Evolutionary conservation across 306 rosid genomes (phyloP), one percentile per base, ranked within the genome.

Genomic region (Vicia sativa): DNA sequence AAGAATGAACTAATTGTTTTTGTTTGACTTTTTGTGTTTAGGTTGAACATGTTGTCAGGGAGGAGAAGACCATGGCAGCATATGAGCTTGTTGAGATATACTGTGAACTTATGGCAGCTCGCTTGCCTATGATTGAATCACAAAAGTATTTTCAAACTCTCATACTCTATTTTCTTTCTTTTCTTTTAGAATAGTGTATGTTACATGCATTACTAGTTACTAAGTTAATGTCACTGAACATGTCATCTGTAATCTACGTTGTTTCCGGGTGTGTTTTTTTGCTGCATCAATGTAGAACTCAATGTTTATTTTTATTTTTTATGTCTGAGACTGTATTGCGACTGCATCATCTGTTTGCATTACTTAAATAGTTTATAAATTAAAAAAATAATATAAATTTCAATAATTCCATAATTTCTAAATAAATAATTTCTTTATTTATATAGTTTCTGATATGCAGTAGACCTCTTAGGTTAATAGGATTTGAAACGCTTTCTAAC

Each of bases 41-140:
- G 97, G 96, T 93, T 79, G 99, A 93, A 79, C 99, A 93, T 84
- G 90, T 93, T 59, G 74, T 84, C 62, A 85, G 97, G 76, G 99
- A 93, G 78, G 99, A 93, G 87, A 93, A 90, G 87, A 80, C 85
- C 9, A 73, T 75, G 80, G 87, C 90, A n/a, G 97, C 97, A 2
- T 93, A 86, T 50, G 92, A 93, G 58, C 96, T 93, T 73, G 50
- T 93, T 31, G 92, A 90, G 76, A 82, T 90, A 85, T 93, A 88
- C 75, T 93, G 99, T 44, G 99, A 93, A 78, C 92, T 90, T 41
- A 85, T 88, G n/a, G 86, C 78, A 0, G 92, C 95, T 14, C 95
- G 99, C 62, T 65, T 90, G 86, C 83, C 95, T 13, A 85, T 93
- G 68, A 87, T 90, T 59, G 99, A 90, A 74, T 83, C 96, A n/a